These are phyloP conservation scores for Melastoma candidum DNA, from an alignment of 441 rosid genomes.

Conservation along the genomic window DNA sequence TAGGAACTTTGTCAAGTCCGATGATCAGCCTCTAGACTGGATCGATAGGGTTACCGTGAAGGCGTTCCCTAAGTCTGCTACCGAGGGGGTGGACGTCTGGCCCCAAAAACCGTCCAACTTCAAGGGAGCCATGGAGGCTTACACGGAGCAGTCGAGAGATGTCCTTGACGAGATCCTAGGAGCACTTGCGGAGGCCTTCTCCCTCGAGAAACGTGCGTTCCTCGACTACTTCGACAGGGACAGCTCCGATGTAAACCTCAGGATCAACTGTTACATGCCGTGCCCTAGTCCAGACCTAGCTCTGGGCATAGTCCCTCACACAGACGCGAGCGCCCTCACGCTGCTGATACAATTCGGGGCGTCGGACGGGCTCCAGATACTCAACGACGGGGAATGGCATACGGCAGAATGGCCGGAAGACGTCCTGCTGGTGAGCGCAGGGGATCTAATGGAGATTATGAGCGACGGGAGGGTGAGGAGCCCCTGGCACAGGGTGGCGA, in stretches of 20 bases:
- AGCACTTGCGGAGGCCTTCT: constrained; percentile 13
- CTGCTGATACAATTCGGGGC: constrained; percentile 9
- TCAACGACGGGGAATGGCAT: constrained; percentile 5
- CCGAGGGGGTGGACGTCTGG: constrained; percentile 16
- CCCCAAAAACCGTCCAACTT: constrained; percentile 19
- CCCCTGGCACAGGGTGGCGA: constrained; percentile 20
- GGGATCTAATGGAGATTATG: constrained; percentile 18
- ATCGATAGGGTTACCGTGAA: constrained; percentile 18
- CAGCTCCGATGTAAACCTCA: constrained; percentile 13
- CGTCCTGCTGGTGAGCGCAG: constrained; percentile 11
- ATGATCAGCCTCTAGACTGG: constrained; percentile 18
- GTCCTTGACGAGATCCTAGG: constrained; percentile 14
- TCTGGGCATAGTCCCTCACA: constrained; percentile 13
- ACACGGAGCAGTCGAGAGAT: constrained; percentile 3
- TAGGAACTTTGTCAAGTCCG: constrained; percentile 20
- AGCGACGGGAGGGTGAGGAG: constrained; percentile 15
- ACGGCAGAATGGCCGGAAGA: constrained; percentile 7
- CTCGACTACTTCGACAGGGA: constrained; percentile 5
- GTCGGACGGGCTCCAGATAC: constrained; percentile 13
- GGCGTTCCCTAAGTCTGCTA: constrained; percentile 12
- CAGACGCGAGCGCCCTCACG: constrained; percentile 15
- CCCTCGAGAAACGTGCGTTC: constrained; percentile 11
- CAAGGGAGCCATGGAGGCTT: constrained; percentile 13
- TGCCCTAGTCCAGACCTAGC: constrained; percentile 19
- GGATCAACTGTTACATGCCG: constrained; percentile 18